Base-by-base conservation (phyloP, 164 flowering plant species). In the Aristolochia californica region DNA sequence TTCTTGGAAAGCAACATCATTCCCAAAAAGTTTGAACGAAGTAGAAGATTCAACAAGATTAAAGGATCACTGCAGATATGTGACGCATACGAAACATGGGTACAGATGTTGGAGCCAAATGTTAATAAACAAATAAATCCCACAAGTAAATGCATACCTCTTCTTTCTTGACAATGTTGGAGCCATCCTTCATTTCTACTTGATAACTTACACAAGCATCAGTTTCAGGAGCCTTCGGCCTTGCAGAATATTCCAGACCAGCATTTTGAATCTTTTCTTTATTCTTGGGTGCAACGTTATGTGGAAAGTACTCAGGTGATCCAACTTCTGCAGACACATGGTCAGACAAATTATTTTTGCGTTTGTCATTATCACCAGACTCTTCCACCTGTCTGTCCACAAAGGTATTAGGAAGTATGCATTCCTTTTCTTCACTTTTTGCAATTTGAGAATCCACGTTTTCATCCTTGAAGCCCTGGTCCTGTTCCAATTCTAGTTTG, bases 121-220 rank as follows among this genome's bases (percentile, higher is more conserved):
- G n/a, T n/a, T n/a, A 47, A 14, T 13, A 17, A 47, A 11, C 4
- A n/a, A 17, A 47, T 5, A 17, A 17, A 2, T 2, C 5, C 5
- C 18, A 47, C 5, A 47, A 47, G 13, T 47, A 45, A 5, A 17
- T 26, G 60, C 72, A 67, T 78, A 89, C 95, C 94, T 81, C 83
- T 57, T 68, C 67, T 63, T 73, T 77, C 24, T 44, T 49, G 48
- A 59, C 54, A 63, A 22, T 16, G 17, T 27, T 68, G 0, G 59
- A 5, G 40, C 40, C 66, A 59, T 45, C 58, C 23, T 11, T 48
- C 47, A 45, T n/a, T 20, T 51, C 60, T 18, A 27, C 27, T 43
- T n/a, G 45, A 22, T 56, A 26, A 7, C 14, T 15, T 30, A 28
- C 55, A 54, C 21, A 57, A 67, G 53, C 55, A 56, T 44, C 60